A percentile compares a stretch with the other conserved stretches of the same genome.
Evolutionary conservation across 129 eudicot genomes (phyloP).

Genomic region (Dittrichia graveolens): DNA sequence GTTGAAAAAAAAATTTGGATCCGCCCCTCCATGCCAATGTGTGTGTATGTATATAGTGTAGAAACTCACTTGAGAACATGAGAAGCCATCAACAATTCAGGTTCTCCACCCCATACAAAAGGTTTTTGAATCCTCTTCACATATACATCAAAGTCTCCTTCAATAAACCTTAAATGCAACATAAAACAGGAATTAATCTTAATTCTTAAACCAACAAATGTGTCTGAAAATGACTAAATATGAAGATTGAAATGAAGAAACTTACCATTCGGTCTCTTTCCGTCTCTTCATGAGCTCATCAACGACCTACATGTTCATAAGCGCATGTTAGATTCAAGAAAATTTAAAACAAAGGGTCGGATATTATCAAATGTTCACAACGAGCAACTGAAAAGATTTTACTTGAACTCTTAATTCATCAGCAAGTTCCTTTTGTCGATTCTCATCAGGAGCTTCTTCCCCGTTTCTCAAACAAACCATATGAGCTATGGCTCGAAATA

Average conservation of each 20-base stretch:
- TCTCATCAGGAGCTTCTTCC: conserved; percentile 57
- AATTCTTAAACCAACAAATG: too few species aligned
- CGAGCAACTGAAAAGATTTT: neutral
- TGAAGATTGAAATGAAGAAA: neutral
- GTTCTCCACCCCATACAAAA: conserved; percentile 89
- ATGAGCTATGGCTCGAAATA: conserved; percentile 70
- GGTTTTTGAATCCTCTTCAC: conserved; percentile 60
- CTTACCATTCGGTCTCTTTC: conserved; percentile 60
- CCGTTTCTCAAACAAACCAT: conserved; percentile 65
- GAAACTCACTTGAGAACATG: conserved; percentile 72
- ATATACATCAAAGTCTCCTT: conserved; percentile 76
- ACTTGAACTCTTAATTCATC: conserved; percentile 68
- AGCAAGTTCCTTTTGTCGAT: conserved; percentile 62
- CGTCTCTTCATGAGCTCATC: conserved; percentile 33
- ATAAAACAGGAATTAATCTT: conserved; percentile 6
- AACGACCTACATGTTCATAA: conserved; percentile 44
- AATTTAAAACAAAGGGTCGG: too few species aligned
- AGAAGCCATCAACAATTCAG: conserved; percentile 76
- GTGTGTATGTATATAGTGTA: too few species aligned
- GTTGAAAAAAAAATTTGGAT: too few species aligned
- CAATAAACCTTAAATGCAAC: conserved; percentile 53
- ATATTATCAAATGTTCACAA: neutral
- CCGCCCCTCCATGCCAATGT: too few species aligned
- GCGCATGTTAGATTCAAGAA: neutral
- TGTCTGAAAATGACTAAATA: too few species aligned